Evolutionary conservation across 169 alveolate species (phyloP).

Genomic region (Plasmodium sp.): DNA sequence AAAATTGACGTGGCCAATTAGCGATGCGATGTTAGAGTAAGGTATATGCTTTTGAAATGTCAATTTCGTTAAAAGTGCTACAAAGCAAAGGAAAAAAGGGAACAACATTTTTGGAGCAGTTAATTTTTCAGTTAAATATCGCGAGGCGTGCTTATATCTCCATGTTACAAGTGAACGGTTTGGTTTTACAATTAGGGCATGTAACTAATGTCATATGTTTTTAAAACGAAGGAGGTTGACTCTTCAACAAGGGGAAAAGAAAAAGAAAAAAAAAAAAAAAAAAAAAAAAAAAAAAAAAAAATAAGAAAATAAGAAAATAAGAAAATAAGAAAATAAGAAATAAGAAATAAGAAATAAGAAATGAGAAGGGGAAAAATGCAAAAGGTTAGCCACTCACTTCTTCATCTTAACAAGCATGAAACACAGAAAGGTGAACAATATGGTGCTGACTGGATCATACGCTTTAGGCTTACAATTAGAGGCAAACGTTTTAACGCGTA

Average conservation of each 20-base stretch:
- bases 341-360: not conserved
- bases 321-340: not conserved
- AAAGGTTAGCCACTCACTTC: not conserved
- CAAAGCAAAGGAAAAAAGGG: conserved; percentile 20
- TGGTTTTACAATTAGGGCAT: not conserved
- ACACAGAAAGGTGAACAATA: not conserved
- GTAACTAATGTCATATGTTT: not conserved
- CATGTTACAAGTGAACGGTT: not conserved
- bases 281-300: too few relatives aligned
- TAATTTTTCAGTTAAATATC: not conserved
- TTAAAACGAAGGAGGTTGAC: not conserved
- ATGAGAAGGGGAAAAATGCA: not conserved
- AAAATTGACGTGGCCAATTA: conserved; percentile 66
- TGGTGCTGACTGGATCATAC: not conserved
- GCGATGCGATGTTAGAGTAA: conserved; percentile 31
- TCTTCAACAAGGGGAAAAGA: not conserved
- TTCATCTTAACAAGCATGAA: not conserved
- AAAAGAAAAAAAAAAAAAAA: not conserved
- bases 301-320: not conserved
- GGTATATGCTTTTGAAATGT: conserved; percentile 21
- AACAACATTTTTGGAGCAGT: conserved; percentile 34
- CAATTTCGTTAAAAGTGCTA: conserved; percentile 30
- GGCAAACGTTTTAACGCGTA: not conserved
- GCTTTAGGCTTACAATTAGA: not conserved
- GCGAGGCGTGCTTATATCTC: not conserved